Conservation (phyloP, 306 rosid species). For the Cajanus cajan region DNA sequence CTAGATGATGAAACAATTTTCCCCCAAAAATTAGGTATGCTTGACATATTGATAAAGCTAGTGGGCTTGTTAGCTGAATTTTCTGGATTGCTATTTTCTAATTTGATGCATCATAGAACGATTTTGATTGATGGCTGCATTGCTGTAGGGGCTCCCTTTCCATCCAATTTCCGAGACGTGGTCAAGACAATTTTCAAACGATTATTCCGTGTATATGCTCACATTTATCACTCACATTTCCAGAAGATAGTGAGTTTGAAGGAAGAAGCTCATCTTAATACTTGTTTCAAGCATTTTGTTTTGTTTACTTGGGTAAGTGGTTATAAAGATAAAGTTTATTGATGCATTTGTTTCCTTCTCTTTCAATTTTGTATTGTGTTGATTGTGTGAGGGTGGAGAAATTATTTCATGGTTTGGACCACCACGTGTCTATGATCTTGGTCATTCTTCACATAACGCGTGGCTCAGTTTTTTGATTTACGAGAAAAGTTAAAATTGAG, state of each 20-base stretch:
- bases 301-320: slow-evolving; percentile 79
- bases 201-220: slow-evolving; percentile 88
- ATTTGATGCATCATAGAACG: neutral
- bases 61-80: neutral
- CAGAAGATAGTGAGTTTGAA: slow-evolving; percentile 79
- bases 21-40: slow-evolving; percentile 76
- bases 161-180: slow-evolving; percentile 69
- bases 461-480: neutral
- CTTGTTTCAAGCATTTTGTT: slow-evolving; percentile 94
- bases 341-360: neutral
- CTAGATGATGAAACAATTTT: slow-evolving; percentile 82
- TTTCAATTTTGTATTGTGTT: slow-evolving; percentile 4
- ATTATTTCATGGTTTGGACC: neutral
- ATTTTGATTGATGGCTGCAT: neutral
- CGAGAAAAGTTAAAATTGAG: neutral
- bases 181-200: slow-evolving; percentile 83
- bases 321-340: neutral
- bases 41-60: neutral
- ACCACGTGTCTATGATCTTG: neutral
- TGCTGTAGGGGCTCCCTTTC: slow-evolving; percentile 72
- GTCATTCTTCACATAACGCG: neutral
- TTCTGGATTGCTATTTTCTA: neutral
- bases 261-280: slow-evolving; percentile 92
- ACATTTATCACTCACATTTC: slow-evolving; percentile 82
- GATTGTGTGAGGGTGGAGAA: neutral